Evolutionary conservation across 148 eudicot species (phyloP), one percentile per base, ranked within the genome.

Genomic region (Vaccinium macrocarpon): DNA sequence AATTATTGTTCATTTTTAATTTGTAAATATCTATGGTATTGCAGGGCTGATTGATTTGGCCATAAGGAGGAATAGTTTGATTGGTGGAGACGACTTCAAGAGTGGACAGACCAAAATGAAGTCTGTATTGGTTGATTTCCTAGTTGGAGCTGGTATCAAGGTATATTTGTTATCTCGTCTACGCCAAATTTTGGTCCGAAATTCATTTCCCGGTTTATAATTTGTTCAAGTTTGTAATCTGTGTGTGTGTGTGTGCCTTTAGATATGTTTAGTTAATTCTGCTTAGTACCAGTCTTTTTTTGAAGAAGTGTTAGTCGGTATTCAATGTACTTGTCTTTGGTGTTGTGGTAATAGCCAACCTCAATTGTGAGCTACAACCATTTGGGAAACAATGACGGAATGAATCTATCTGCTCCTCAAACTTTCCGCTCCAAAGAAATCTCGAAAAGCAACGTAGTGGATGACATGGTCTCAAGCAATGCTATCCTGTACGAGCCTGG

Each of bases 81-180:
- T 97, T 75, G 99, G 99, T 77, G 99, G 99, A 79, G 99, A 97
- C 86, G 99, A 97, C 86, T 97, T 97, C 84, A 97, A 97, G 93
- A 97, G 99, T 89, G 98, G 98, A 87, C 99, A 95, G 88, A 97
- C 99, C 23, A 97, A 97, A 92, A 97, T 97, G 95, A 97, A 97
- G 76, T 97, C 98, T 5, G 99, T 95, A 27, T 93, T 97, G 13
- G 99, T 97, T 59, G 99, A 97, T 84, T 97, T 97, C 91, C 99
- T 97, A 84, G 99, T 95, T 80, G 99, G 99, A 27, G 99, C 99
- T 85, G 99, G 99, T 81, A 95, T 97, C 29, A 97, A 97, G 98
- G 99, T 96, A 86, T 61, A 35, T 42, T 42, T 8, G 23, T 19
- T 62, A 62, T 25, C 27, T 66, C 12, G 6, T 66, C 25, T 14